Conservation (phyloP, 2,329 filamentous ascomycete genomes). For the Didymosphaeria variabile region DNA sequence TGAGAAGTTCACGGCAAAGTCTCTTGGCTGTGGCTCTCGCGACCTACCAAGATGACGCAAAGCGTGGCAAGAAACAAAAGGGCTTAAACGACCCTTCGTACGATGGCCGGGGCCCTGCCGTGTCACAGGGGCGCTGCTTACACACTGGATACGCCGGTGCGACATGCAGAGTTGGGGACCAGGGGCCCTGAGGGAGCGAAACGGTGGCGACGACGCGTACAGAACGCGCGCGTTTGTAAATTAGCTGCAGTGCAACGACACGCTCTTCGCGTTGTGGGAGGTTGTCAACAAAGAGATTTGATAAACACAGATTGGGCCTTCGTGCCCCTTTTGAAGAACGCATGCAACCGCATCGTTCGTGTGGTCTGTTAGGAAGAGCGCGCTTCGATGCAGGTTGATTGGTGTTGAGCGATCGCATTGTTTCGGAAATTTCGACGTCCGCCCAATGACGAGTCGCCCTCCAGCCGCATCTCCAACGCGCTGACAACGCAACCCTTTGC, state of each 20-base stretch:
- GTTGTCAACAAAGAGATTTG: conserved; percentile 23
- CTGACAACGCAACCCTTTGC: neutral
- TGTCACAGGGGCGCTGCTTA: conserved; percentile 35
- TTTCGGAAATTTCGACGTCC: conserved; percentile 21
- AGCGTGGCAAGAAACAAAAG: conserved; percentile 34
- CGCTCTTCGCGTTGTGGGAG: conserved; percentile 9
- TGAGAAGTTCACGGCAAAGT: conserved; percentile 48
- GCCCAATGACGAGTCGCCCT: conserved; percentile 30
- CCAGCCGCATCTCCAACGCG: neutral
- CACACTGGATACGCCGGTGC: conserved; percentile 44
- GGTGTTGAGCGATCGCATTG: conserved; percentile 21
- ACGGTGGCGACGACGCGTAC: conserved; percentile 28
- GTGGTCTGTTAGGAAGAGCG: conserved; percentile 24
- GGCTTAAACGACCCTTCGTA: conserved; percentile 15
- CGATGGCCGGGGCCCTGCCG: conserved; percentile 27
- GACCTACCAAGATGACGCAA: conserved; percentile 36
- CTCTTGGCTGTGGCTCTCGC: conserved; percentile 32
- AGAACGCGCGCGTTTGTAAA: conserved; percentile 29
- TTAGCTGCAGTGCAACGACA: conserved; percentile 31
- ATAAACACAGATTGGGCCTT: conserved; percentile 29
- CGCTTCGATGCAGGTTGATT: conserved; percentile 30
- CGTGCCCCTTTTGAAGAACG: conserved; percentile 32
- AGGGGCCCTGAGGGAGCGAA: conserved; percentile 19
- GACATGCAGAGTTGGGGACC: conserved; percentile 35
- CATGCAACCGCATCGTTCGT: conserved; percentile 17